Evolutionary conservation across 805 yeast genomes (phyloP).

Genomic region (Ogataea siamensis): DNA sequence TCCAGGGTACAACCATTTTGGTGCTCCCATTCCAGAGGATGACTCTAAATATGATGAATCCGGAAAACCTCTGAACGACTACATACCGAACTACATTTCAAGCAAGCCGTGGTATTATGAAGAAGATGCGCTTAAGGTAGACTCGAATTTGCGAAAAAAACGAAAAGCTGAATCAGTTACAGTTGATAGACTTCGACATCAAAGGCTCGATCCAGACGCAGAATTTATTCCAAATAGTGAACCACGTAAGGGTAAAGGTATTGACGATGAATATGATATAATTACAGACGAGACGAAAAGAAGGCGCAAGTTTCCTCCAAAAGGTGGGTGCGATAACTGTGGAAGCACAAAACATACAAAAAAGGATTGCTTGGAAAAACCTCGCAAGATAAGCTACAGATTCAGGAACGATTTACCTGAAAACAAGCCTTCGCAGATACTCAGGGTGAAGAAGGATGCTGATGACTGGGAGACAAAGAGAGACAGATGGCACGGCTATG

Average conservation of each 20-base stretch:
- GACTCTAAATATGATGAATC: constrained; percentile 32
- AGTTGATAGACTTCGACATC: constrained; percentile 56
- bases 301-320: constrained; percentile 6
- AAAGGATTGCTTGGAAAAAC: constrained; percentile 59
- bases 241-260: constrained; percentile 57
- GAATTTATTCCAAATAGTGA: constrained; percentile 46
- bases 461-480: constrained; percentile 66
- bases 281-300: constrained; percentile 18
- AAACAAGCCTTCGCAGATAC: constrained; percentile 7
- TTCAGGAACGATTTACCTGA: constrained; percentile 28
- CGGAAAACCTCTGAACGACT: constrained; percentile 37
- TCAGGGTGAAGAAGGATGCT: constrained; percentile 26
- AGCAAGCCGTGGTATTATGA: constrained; percentile 42
- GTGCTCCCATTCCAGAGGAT: constrained; percentile 11
- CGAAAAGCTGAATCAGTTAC: constrained; percentile 25
- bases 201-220: constrained; percentile 42
- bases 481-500: constrained; percentile 82
- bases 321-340: constrained; percentile 49
- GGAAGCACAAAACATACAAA: constrained; percentile 50
- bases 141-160: constrained; percentile 30
- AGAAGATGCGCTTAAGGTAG: constrained; percentile 23
- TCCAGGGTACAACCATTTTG: constrained; percentile 10
- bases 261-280: constrained; percentile 41
- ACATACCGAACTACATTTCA: constrained; percentile 41
- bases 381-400: constrained; percentile 41